These are phyloP conservation scores for Chrysanthemum seticuspe DNA, from an alignment of 129 eudicot species.

Conservation along the genomic window DNA sequence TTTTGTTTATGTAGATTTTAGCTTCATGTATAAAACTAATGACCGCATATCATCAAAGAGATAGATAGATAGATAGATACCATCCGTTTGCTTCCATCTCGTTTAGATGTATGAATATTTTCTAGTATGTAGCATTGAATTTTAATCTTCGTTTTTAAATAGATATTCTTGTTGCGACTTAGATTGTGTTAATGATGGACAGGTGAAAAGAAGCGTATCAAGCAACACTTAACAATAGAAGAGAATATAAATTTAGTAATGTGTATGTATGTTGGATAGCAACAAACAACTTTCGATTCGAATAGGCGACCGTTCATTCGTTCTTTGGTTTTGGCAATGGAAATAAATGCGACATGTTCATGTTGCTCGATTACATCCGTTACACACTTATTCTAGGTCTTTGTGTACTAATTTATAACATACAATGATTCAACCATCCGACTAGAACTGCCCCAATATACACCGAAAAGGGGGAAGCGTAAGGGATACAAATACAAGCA, in stretches of 20 bases:
- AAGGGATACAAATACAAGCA: slow-evolving; percentile 9
- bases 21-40: slow-evolving; percentile 31
- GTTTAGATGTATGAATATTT: not conserved
- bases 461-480: not conserved
- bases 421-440: not conserved
- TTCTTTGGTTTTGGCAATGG: too few species aligned
- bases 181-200: too few species aligned
- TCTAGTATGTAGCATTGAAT: not conserved
- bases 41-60: slow-evolving; percentile 20
- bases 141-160: too few species aligned
- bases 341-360: too few species aligned
- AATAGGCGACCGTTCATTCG: too few species aligned
- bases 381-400: not conserved
- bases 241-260: too few species aligned
- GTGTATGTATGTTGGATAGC: too few species aligned
- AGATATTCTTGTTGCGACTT: not conserved
- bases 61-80: slow-evolving; percentile 10
- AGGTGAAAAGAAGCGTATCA: too few species aligned
- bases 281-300: too few species aligned
- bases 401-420: not conserved
- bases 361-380: too few species aligned
- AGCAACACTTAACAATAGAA: too few species aligned
- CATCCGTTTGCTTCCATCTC: slow-evolving; percentile 8
- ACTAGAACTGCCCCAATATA: not conserved
- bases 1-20: slow-evolving; percentile 28